phyloP scores from a whole-genome alignment of 768 basidiomycete species.

The Cystobasidium onofrii region DNA sequence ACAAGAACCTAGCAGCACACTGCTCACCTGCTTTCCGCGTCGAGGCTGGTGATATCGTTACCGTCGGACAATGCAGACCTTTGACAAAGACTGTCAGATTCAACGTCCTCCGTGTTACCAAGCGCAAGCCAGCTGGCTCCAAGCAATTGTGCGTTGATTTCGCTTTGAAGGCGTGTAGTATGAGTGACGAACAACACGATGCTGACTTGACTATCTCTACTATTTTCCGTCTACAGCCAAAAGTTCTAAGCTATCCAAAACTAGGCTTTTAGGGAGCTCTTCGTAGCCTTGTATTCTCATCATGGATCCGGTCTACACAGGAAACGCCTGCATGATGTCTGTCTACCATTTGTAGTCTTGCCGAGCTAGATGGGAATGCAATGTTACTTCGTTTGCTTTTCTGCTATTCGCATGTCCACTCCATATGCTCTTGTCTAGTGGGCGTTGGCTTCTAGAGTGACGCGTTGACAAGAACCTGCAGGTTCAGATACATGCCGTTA shows the following conservation, averaged over 20 bases:
- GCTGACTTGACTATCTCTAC: background rate
- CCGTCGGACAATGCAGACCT: slow-evolving; percentile 97
- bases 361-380: background rate
- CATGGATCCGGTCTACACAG: background rate
- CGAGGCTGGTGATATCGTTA: slow-evolving; percentile 84
- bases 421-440: background rate
- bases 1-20: slow-evolving; percentile 97
- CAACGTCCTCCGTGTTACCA: slow-evolving; percentile 88
- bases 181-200: background rate
- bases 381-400: background rate
- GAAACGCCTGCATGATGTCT: background rate
- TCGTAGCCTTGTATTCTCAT: background rate
- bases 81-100: slow-evolving; percentile 89
- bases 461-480: no score
- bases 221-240: background rate
- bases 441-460: no score
- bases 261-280: background rate
- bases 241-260: slow-evolving; percentile 11
- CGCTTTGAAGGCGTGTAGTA: no score
- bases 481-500: no score
- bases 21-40: slow-evolving; percentile 98
- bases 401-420: background rate
- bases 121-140: slow-evolving; percentile 31
- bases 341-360: background rate
- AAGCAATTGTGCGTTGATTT: slow-evolving; percentile 22